These are phyloP conservation scores for Hericium alpestre DNA, from an alignment of 768 basidiomycete species.

Conservation along the genomic window DNA sequence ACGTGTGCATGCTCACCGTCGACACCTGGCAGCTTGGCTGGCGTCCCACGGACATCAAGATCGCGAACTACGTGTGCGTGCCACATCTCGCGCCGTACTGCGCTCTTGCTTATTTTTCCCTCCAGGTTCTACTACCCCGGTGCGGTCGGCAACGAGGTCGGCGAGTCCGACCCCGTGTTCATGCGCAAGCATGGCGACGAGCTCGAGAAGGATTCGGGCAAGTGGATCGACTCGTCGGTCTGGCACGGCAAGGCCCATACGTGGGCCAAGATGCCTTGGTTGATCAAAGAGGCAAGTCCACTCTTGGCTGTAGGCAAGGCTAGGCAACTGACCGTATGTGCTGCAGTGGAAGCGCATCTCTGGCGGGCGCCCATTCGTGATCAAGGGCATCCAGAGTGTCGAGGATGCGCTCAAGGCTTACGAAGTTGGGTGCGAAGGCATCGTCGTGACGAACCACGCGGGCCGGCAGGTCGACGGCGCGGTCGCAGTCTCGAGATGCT, in stretches of 20 bases:
- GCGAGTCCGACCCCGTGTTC: conserved; percentile 39
- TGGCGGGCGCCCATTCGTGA: conserved; percentile 36
- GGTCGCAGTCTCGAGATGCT: conserved; percentile 38
- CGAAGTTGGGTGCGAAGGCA: conserved; percentile 38
- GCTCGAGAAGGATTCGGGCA: conserved; percentile 28
- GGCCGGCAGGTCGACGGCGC: conserved; percentile 50
- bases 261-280: conserved; percentile 42
- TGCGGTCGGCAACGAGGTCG: conserved; percentile 35
- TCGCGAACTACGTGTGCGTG: conserved; percentile 34
- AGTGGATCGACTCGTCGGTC: conserved; percentile 38
- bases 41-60: conserved; percentile 37
- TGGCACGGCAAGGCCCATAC: conserved; percentile 43
- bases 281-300: conserved; percentile 29
- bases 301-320: not conserved
- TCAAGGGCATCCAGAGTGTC: conserved; percentile 43
- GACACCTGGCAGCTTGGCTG: conserved; percentile 44
- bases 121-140: conserved; percentile 31
- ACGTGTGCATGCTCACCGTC: conserved; percentile 36
- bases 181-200: conserved; percentile 34
- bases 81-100: not conserved
- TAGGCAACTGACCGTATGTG: not conserved
- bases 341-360: conserved; percentile 37
- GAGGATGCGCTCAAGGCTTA: conserved; percentile 38
- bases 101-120: conserved; percentile 28
- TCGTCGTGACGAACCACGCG: conserved; percentile 48